A percentile compares a stretch with the other conserved stretches of the same genome.
These are phyloP conservation scores for Candida pini DNA, from an alignment of 805 yeast species.

Conservation along the genomic window DNA sequence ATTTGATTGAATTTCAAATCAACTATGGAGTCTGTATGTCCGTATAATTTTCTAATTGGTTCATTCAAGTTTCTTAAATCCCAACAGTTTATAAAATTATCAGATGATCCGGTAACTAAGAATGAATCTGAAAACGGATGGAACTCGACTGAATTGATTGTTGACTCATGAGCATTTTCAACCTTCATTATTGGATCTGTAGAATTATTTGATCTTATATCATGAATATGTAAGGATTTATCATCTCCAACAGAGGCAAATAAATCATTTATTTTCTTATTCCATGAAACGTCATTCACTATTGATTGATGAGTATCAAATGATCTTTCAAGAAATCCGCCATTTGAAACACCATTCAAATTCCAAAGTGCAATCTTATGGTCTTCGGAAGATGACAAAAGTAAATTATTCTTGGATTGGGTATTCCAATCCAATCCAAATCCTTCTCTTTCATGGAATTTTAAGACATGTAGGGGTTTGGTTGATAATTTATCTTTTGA, in stretches of 20 bases:
- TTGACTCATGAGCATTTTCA: constrained; percentile 47
- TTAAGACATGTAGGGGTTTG: constrained; percentile 27
- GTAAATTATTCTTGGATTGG: constrained; percentile 28
- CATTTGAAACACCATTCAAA: constrained; percentile 20
- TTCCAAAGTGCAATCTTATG: constrained; percentile 70
- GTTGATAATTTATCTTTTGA: constrained; percentile 14
- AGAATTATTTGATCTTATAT: constrained; percentile 37
- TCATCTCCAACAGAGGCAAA: constrained; percentile 76
- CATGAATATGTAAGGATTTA: constrained; percentile 53
- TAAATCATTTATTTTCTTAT: constrained; percentile 33
- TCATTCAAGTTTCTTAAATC: constrained; percentile 59
- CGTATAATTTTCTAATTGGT: constrained; percentile 61
- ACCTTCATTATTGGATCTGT: constrained; percentile 39
- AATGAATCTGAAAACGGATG: constrained; percentile 50
- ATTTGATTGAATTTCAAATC: constrained; percentile 51
- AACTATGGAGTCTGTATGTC: constrained; percentile 55
- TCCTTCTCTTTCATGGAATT: constrained; percentile 62
- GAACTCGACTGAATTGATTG: constrained; percentile 66
- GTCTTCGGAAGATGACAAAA: constrained; percentile 66
- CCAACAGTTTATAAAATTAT: constrained; percentile 66
- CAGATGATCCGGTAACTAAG: constrained; percentile 75
- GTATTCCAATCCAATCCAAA: constrained; percentile 67
- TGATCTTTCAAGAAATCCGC: constrained; percentile 25
- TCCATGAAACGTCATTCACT: constrained; percentile 67
- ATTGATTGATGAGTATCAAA: constrained; percentile 49